These are phyloP conservation scores for Penicillium argentinense DNA, from an alignment of 495 filamentous ascomycete species.

Conservation along the genomic window DNA sequence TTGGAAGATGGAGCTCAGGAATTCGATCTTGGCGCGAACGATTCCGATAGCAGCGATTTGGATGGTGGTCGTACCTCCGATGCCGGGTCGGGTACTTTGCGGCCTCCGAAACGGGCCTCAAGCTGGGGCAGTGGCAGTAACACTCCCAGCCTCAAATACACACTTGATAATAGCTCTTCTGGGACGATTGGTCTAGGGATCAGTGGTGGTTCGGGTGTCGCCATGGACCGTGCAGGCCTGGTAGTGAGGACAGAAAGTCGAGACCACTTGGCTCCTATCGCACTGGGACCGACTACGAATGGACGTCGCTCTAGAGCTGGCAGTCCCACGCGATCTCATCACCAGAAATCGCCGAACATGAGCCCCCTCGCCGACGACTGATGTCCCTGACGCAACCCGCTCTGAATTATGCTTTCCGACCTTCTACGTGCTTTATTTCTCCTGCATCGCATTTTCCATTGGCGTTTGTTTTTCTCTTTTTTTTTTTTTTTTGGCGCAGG, in stretches of 20 bases:
- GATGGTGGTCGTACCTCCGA: constrained; percentile 41
- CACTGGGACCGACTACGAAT: constrained; percentile 43
- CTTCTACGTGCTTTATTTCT: constrained; percentile 4
- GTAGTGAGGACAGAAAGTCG: constrained; percentile 79
- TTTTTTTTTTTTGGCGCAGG: neutral
- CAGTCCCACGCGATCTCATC: constrained; percentile 45
- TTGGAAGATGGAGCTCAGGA: constrained; percentile 72
- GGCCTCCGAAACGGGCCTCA: constrained; percentile 37
- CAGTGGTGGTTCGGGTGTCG: constrained; percentile 46
- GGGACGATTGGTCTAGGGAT: constrained; percentile 51
- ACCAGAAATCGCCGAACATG: constrained; percentile 43
- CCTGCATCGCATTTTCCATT: constrained; percentile 23
- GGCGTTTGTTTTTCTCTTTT: constrained; percentile 20
- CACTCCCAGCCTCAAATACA: constrained; percentile 54
- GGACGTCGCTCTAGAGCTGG: constrained; percentile 45
- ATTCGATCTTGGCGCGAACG: constrained; percentile 69
- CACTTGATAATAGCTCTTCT: constrained; percentile 54
- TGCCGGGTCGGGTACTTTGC: constrained; percentile 26
- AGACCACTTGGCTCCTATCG: constrained; percentile 59
- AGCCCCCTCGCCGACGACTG: constrained; percentile 42
- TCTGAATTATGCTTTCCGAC: constrained; percentile 17
- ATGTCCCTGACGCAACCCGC: constrained; percentile 21
- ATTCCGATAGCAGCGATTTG: constrained; percentile 55
- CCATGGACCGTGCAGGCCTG: constrained; percentile 71
- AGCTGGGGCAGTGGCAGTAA: constrained; percentile 39